Evolutionary conservation across 2,329 filamentous ascomycete genomes (phyloP).

Genomic region (Neofusicoccum ribis): DNA sequence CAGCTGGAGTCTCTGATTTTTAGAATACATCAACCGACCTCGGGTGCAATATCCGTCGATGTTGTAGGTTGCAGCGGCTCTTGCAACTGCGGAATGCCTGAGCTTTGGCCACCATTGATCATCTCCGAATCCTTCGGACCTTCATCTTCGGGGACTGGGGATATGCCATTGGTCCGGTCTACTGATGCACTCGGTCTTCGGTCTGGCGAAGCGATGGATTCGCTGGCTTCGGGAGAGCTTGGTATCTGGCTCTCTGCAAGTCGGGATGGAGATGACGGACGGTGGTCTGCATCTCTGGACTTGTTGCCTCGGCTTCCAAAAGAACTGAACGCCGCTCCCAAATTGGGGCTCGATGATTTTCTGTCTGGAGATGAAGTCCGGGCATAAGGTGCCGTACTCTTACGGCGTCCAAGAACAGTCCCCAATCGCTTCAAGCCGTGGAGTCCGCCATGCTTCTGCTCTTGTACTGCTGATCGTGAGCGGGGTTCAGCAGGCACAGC

Average conservation of each 20-base stretch:
- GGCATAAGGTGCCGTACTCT: slow-evolving; percentile 35
- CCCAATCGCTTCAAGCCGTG: slow-evolving; percentile 40
- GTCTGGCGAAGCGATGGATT: slow-evolving; percentile 6
- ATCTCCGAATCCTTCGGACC: slow-evolving; percentile 25
- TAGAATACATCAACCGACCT: slow-evolving; percentile 25
- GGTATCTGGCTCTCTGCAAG: slow-evolving; percentile 34
- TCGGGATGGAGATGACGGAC: slow-evolving; percentile 36
- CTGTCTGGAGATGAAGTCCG: slow-evolving; percentile 46
- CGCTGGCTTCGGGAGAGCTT: slow-evolving; percentile 30
- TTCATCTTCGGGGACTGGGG: slow-evolving; percentile 26
- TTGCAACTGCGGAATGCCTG: slow-evolving; percentile 38
- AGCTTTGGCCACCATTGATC: slow-evolving; percentile 35
- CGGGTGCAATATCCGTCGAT: slow-evolving; percentile 27
- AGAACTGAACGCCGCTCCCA: slow-evolving; percentile 59
- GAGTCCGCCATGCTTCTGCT: slow-evolving; percentile 38
- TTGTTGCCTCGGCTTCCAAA: slow-evolving; percentile 60
- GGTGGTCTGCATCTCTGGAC: slow-evolving; percentile 60
- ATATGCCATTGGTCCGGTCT: slow-evolving; percentile 35
- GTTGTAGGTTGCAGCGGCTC: slow-evolving; percentile 37
- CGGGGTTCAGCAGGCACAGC: slow-evolving; percentile 12
- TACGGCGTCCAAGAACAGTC: slow-evolving; percentile 40
- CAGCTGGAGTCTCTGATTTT: not conserved
- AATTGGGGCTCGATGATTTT: slow-evolving; percentile 54
- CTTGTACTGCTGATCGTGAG: slow-evolving; percentile 27
- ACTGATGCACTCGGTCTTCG: slow-evolving; percentile 16